Evolutionary conservation across 1,284 basidiomycete species (phyloP).

Genomic region (Hemileia vastatrix): DNA sequence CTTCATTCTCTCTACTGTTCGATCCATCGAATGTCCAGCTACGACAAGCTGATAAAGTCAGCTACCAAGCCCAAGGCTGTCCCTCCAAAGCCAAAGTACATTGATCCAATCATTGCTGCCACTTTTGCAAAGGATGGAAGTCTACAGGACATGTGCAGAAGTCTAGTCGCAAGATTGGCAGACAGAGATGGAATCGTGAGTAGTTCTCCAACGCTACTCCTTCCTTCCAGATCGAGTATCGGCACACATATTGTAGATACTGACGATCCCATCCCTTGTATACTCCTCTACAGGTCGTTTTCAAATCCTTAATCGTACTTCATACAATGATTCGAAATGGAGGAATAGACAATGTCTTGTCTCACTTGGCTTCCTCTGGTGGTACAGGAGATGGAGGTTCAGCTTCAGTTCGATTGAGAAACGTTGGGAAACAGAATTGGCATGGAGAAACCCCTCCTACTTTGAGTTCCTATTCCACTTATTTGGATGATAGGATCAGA

Average conservation of each 20-base stretch:
- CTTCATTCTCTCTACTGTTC: too few species aligned
- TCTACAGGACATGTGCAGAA: conserved; percentile 35
- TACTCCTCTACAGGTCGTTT: conserved; percentile 26
- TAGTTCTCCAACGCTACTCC: neutral
- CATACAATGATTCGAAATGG: conserved; percentile 41
- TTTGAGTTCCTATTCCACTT: conserved; percentile 35
- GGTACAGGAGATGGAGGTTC: conserved; percentile 27
- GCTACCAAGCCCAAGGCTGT: conserved; percentile 43
- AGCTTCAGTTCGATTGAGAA: conserved; percentile 29
- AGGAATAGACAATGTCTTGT: conserved; percentile 36
- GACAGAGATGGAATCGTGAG: conserved; percentile 34
- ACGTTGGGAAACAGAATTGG: conserved; percentile 26
- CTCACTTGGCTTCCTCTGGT: conserved; percentile 27
- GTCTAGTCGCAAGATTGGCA: conserved; percentile 31
- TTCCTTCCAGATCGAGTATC: neutral
- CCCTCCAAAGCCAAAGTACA: conserved; percentile 41
- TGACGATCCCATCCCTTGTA: neutral
- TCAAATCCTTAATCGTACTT: conserved; percentile 39
- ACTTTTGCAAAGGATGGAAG: conserved; percentile 34
- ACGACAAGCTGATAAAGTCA: conserved; percentile 36
- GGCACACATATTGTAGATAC: neutral
- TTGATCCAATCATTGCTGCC: conserved; percentile 41
- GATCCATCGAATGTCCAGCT: too few species aligned
- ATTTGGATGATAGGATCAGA: conserved; percentile 37
- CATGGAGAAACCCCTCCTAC: conserved; percentile 49